Percentiles rank a stretch among this genome's conserved stretches.
phyloP scores from a whole-genome alignment of 441 rosid genomes.

The Mallotus repandus region DNA sequence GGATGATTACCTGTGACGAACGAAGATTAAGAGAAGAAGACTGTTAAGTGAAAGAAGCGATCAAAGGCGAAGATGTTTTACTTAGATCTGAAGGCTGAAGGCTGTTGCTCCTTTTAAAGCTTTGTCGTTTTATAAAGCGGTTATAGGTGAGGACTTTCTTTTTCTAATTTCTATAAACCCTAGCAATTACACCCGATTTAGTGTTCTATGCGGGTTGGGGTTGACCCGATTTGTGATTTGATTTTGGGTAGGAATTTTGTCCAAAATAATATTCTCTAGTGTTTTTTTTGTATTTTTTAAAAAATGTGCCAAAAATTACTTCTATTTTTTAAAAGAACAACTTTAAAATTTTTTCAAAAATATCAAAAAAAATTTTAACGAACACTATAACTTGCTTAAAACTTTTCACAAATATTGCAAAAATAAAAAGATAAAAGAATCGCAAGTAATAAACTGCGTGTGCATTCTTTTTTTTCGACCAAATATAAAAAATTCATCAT shows the following conservation, averaged over 20 bases:
- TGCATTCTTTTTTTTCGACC: too few relatives aligned
- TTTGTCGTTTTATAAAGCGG: background rate
- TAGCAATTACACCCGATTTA: background rate
- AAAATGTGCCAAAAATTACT: too few relatives aligned
- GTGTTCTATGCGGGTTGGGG: background rate
- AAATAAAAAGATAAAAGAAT: too few relatives aligned
- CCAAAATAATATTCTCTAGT: background rate
- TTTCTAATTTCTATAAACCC: slow-evolving; percentile 12
- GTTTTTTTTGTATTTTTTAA: too few relatives aligned
- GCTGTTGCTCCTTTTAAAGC: background rate
- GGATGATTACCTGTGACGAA: background rate
- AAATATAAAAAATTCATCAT: too few relatives aligned
- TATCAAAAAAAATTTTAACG: too few relatives aligned
- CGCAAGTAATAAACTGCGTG: too few relatives aligned
- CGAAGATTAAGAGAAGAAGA: background rate
- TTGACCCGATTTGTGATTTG: background rate
- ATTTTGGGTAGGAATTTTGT: background rate
- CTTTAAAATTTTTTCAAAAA: too few relatives aligned
- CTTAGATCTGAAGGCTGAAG: slow-evolving; percentile 17
- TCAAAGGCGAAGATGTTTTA: background rate
- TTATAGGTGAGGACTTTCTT: background rate
- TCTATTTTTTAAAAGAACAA: too few relatives aligned
- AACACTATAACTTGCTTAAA: too few relatives aligned
- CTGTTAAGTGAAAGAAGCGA: background rate
- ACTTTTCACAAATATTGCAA: too few relatives aligned